These are phyloP conservation scores for Neurospora sp. DNA, from an alignment of 495 filamentous ascomycete species.

Conservation along the genomic window DNA sequence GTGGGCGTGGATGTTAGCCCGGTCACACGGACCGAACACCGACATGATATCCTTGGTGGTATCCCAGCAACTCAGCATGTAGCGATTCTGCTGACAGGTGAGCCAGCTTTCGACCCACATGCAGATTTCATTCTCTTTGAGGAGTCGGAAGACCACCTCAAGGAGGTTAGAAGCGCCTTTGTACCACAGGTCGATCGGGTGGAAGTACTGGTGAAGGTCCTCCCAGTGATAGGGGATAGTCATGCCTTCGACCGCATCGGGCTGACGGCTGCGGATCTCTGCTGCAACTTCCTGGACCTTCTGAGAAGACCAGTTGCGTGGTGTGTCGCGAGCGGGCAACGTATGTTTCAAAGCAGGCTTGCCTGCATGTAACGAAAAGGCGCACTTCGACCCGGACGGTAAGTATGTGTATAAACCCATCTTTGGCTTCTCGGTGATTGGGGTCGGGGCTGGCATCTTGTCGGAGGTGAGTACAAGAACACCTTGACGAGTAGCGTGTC, in stretches of 20 bases:
- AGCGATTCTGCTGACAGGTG: conserved; percentile 2
- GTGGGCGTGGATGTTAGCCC: background rate
- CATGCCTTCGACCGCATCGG: conserved; percentile 20
- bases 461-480: background rate
- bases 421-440: background rate
- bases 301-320: conserved; percentile 3
- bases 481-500: background rate
- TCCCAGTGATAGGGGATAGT: conserved; percentile 10
- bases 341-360: conserved; percentile 15
- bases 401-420: conserved; percentile 21
- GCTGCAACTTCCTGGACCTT: conserved; percentile 21
- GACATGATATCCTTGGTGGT: conserved; percentile 12
- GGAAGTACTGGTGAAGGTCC: conserved; percentile 43
- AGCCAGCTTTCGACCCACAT: conserved; percentile 16
- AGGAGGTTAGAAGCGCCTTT: conserved; percentile 36
- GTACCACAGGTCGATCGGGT: conserved; percentile 38
- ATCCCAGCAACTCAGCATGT: conserved; percentile 17
- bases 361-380: conserved; percentile 23
- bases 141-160: conserved; percentile 21
- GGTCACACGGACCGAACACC: conserved; percentile 8
- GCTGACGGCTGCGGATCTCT: conserved; percentile 21
- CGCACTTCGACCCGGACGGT: conserved; percentile 12
- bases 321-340: conserved; percentile 15
- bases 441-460: conserved; percentile 1
- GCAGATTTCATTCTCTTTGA: conserved; percentile 21